These are phyloP conservation scores for Mycena indigotica DNA, from an alignment of 768 basidiomycete species.

Conservation along the genomic window DNA sequence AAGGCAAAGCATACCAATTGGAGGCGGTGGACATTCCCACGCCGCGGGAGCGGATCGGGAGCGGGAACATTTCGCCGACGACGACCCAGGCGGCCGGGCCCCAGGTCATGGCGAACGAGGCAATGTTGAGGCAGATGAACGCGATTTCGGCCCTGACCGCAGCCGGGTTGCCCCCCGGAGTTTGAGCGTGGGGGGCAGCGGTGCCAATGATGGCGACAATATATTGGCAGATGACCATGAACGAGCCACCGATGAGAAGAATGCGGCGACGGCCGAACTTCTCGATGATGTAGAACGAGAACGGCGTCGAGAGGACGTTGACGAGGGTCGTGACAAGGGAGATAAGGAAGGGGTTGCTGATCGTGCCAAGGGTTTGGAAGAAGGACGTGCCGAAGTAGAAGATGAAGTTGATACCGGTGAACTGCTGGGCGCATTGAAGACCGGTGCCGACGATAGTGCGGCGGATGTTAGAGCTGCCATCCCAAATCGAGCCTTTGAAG, in stretches of 20 bases:
- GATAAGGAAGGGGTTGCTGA: slow-evolving; percentile 61
- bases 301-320: slow-evolving; percentile 76
- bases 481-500: slow-evolving; percentile 44
- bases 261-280: slow-evolving; percentile 80
- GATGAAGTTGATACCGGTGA: slow-evolving; percentile 79
- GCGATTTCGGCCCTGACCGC: slow-evolving; percentile 66
- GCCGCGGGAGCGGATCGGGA: slow-evolving; percentile 57
- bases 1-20: no score
- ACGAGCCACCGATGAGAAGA: slow-evolving; percentile 75
- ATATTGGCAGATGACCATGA: slow-evolving; percentile 86
- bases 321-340: slow-evolving; percentile 73
- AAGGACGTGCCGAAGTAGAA: slow-evolving; percentile 72
- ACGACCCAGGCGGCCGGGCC: slow-evolving; percentile 49
- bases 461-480: slow-evolving; percentile 14
- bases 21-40: slow-evolving; percentile 52
- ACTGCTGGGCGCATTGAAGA: slow-evolving; percentile 51
- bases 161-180: slow-evolving; percentile 45
- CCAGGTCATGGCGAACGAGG: slow-evolving; percentile 43
- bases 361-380: slow-evolving; percentile 58
- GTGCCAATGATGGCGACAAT: slow-evolving; percentile 63
- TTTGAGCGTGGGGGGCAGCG: slow-evolving; percentile 36
- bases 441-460: slow-evolving; percentile 79
- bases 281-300: slow-evolving; percentile 83
- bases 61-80: slow-evolving; percentile 10
- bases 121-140: slow-evolving; percentile 54